Percentiles rank a stretch among this genome's conserved stretches.
phyloP scores from a whole-genome alignment of 2,329 filamentous ascomycete species.

The Penicillium hesseltinei region DNA sequence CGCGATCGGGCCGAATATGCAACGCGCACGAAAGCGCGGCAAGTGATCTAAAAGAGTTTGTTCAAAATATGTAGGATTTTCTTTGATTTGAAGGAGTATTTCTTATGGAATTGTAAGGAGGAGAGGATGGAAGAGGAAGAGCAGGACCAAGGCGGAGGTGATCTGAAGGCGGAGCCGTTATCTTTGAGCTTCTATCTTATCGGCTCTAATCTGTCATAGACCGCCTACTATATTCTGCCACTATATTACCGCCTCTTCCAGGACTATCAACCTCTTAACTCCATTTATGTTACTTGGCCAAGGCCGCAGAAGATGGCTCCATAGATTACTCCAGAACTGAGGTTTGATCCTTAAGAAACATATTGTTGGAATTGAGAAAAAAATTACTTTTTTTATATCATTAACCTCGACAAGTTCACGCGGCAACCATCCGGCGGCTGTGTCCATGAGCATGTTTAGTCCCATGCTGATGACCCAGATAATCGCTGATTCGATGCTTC shows the following conservation, averaged over 20 bases:
- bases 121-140: conserved; percentile 2
- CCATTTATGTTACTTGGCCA: background rate
- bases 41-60: background rate
- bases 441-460: conserved; percentile 19
- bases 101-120: background rate
- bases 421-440: conserved; percentile 7
- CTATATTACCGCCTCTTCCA: background rate
- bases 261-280: background rate
- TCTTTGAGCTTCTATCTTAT: conserved; percentile 7
- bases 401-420: background rate
- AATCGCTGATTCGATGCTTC: conserved; percentile 34
- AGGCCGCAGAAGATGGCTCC: background rate
- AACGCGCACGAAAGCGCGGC: background rate
- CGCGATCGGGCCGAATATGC: background rate
- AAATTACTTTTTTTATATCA: background rate
- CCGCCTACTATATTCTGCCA: conserved; percentile 1
- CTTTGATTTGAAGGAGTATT: background rate
- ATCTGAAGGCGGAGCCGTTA: conserved; percentile 1
- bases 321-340: background rate
- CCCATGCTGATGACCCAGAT: conserved; percentile 24
- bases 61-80: background rate
- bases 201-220: background rate
- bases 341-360: background rate
- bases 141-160: conserved; percentile 2
- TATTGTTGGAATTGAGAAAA: background rate